Base-by-base conservation (phyloP, 2,329 filamentous ascomycete genomes). In the Aaosphaeria pasadenensis region DNA sequence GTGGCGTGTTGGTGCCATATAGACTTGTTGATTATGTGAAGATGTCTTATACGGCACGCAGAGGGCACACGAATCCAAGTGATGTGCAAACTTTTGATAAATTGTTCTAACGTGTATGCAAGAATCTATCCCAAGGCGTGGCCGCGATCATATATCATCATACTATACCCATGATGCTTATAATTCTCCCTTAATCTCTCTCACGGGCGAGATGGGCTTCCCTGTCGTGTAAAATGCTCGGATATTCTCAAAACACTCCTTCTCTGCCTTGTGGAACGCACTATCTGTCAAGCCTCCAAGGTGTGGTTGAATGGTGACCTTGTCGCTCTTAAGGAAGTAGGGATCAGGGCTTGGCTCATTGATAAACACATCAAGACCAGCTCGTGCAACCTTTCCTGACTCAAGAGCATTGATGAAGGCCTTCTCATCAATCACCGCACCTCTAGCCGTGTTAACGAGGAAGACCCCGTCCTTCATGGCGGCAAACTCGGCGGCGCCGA, bases 361-460 rank as follows among this genome's bases (percentile, higher is more conserved):
- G 43, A 48, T 49, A 36, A 77, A 75, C 1, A 78, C 77, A 51
- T 80, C 77, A 35, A 81, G 49, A 0, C 78, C 79, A 1, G 75
- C 77, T 4, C 74, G 62, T 1, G 65, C 63, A 1, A 81, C 51
- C 44, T 76, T 75, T 0, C 77, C 76, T 5, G 60, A 70, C 46
- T 77, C 71, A 4, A 82, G 54, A 0, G 77, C 78, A 7, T 64
- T 57, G 5, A 77, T 68, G 11, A 82, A 55, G 0, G 77, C 77
- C 4, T 61, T 56, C 53, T 81, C 77, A 49, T 81, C 71, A 1
- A 82, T 62, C 3, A 81, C 62, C 9, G 71, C 70, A 0, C 79
- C 79, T 0, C 79, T 70, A 0, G 77, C 74, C 0, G 78, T 81
- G 55, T 82, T 82, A 31, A 81, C 64, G 4, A 82, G 56, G 45